Evolutionary conservation across 139 green algal genomes (phyloP).

Genomic region (Dunaliella sp.): DNA sequence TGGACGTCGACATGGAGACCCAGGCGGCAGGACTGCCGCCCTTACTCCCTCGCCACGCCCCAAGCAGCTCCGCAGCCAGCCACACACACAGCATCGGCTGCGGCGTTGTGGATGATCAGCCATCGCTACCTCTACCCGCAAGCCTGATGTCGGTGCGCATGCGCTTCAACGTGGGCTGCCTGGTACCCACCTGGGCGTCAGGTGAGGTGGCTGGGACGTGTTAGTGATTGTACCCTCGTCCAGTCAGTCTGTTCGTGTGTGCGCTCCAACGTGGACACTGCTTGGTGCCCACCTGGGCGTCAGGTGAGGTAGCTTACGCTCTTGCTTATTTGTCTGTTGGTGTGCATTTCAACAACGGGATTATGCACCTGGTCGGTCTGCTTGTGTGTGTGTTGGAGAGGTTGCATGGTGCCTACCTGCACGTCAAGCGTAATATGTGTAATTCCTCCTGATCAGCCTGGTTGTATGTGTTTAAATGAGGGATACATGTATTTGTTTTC

Average conservation of each 20-base stretch:
- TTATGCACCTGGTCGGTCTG: too few species aligned
- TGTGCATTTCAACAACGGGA: too few species aligned
- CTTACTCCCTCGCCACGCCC: not conserved
- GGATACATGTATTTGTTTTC: too few species aligned
- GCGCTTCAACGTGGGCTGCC: not conserved
- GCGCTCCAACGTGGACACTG: not conserved
- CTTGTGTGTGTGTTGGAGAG: not conserved
- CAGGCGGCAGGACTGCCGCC: not conserved
- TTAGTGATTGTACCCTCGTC: too few species aligned
- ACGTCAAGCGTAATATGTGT: too few species aligned
- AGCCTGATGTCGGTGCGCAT: not conserved
- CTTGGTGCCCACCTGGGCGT: not conserved
- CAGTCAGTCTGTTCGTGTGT: too few species aligned
- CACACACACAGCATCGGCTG: not conserved
- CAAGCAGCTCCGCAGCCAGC: not conserved
- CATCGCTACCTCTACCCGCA: not conserved
- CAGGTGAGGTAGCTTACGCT: too few species aligned
- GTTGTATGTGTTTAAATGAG: too few species aligned
- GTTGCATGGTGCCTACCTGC: not conserved
- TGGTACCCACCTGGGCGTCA: not conserved
- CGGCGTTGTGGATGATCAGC: too few species aligned
- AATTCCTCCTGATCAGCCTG: too few species aligned
- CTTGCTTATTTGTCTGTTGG: too few species aligned
- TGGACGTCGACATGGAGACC: not conserved
- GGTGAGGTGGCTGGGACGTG: too few species aligned